Base-by-base conservation (phyloP, 2,329 filamentous ascomycete species). In the Penicillium capsulatum region DNA sequence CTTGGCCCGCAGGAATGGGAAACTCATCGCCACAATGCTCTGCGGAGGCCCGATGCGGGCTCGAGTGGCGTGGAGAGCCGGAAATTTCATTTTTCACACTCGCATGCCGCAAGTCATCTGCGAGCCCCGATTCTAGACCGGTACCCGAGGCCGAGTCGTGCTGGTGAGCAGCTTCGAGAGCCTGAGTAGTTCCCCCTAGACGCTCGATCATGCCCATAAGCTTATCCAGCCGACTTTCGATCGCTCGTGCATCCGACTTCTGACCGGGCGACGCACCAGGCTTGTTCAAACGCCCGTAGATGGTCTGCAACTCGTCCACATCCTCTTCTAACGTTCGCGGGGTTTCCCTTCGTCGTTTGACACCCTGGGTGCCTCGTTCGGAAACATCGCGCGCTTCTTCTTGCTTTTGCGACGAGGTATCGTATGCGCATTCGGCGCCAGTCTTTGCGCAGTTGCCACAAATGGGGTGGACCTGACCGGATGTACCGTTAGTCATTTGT, bases 401-500 rank as follows among this genome's bases (percentile, higher is more conserved):
- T 7, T 54, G 49, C 27, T 55, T 65, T 36, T 57, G 56, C 34
- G 53, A 52, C 33, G 52, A 43, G n/a, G 50, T 51, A 54, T 68
- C 63, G 48, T 71, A 72, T 4, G 65, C 40, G 45, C 70, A 72
- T 40, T 68, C 55, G 41, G 64, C 61, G 15, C 60, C 61, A 30
- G 64, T 69, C 42, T 71, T 72, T 39, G 53, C 44, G 44, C 70
- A 72, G 35, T 68, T 70, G 17, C 67, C 65, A 49, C 70, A 72
- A 10, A 67, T 50, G 5, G 70, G 70, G 48, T 70, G 69, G 17
- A 64, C 59, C 66, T 69, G 36, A 4, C 4, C 1, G 8, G 24
- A n/a, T n/a, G 8, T 9, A 6, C 3, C 2, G 7, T 8, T 7
- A 6, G 33, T 38, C 32, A 35, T 26, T 15, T 16, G 13, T 8